Base-by-base conservation (phyloP, 2,329 filamentous ascomycete species). In the Macrophomina tecta region DNA sequence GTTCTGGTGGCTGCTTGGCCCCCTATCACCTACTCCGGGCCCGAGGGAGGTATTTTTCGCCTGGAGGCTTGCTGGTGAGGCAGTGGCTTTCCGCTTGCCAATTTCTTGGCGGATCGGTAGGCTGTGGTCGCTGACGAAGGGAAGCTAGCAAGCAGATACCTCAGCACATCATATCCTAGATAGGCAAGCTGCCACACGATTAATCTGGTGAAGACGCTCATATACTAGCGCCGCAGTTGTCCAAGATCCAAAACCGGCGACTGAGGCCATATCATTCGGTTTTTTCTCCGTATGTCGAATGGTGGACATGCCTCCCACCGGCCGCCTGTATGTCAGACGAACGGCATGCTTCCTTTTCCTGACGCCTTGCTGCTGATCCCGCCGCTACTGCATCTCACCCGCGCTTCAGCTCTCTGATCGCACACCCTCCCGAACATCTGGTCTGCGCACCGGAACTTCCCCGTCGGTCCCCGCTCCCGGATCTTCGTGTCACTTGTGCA, bases 391-490 rank as follows among this genome's bases (percentile, higher is more conserved):
- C 55, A 60, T n/a, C 32, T 9, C 5, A 34, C 12, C 55, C 40
- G 55, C 38, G 16, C 55, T 52, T 28, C 18, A n/a, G 23, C 36
- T 34, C 36, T 34, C 40, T 34, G 16, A 45, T 45, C 42, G 42
- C 42, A 45, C 42, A 16, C 12, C 30, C 9, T 52, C 6, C 23
- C 23, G 23, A 23, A 16, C 53, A 30, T 30, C 8, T 36, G 11
- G 28, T 45, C 56, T 48, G 5, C 18, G 30, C 32, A 34, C 32
- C 58, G 58, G 58, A 49, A 28, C 11, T 11, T 45, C 49, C 32
- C 58, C 42, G 58, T 49, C 58, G 58, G 58, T 49, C 58, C 58
- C 58, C 58, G 58, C 58, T 16, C 34, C 58, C 45, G 58, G 58
- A 62, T 49, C 58, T 48, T 48, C 45, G 40, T 49, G n/a, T 49